Conservation (phyloP, 2,329 filamentous ascomycete genomes). For the Pleoardoris graminearum region DNA sequence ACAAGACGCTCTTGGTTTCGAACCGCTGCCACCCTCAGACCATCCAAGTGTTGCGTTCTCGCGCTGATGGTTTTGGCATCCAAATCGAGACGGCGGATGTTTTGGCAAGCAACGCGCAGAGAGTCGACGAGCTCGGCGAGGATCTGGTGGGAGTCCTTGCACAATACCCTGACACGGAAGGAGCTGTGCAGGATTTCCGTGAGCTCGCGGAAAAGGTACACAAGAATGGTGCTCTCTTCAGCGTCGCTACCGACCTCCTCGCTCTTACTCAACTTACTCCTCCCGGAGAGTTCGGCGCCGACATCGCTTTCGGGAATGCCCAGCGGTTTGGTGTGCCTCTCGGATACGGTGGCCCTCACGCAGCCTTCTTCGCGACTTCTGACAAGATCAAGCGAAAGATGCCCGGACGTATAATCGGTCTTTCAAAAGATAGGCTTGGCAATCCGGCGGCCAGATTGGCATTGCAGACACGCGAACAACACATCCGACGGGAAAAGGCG, state of each 20-base stretch:
- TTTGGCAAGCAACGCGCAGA: slow-evolving; percentile 63
- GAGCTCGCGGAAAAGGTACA: slow-evolving; percentile 76
- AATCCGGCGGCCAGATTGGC: slow-evolving; percentile 80
- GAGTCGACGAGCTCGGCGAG: slow-evolving; percentile 74
- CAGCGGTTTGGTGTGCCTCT: slow-evolving; percentile 91
- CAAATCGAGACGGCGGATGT: slow-evolving; percentile 75
- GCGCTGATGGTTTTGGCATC: slow-evolving; percentile 90
- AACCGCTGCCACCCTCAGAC: slow-evolving; percentile 83
- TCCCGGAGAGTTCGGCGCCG: slow-evolving; percentile 91
- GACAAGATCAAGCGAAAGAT: slow-evolving; percentile 95
- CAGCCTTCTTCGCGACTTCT: slow-evolving; percentile 90
- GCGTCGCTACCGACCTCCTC: slow-evolving; percentile 85
- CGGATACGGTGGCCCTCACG: slow-evolving; percentile 92
- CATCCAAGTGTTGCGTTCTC: slow-evolving; percentile 77
- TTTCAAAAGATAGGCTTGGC: slow-evolving; percentile 88
- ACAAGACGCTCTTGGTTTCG: slow-evolving; percentile 84
- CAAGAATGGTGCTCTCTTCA: slow-evolving; percentile 75
- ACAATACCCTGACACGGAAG: slow-evolving; percentile 92
- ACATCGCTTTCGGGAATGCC: slow-evolving; percentile 91
- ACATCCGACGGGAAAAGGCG: slow-evolving; percentile 93
- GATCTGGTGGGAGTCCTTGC: slow-evolving; percentile 86
- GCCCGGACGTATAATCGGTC: slow-evolving; percentile 83
- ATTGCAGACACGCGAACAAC: slow-evolving; percentile 91
- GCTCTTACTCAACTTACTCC: slow-evolving; percentile 85
- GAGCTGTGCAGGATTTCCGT: slow-evolving; percentile 76